A percentile compares a stretch with the other conserved stretches of the same genome.
These are phyloP conservation scores for Rachicladosporium sp. DNA, from an alignment of 2,329 filamentous ascomycete genomes.

Conservation along the genomic window DNA sequence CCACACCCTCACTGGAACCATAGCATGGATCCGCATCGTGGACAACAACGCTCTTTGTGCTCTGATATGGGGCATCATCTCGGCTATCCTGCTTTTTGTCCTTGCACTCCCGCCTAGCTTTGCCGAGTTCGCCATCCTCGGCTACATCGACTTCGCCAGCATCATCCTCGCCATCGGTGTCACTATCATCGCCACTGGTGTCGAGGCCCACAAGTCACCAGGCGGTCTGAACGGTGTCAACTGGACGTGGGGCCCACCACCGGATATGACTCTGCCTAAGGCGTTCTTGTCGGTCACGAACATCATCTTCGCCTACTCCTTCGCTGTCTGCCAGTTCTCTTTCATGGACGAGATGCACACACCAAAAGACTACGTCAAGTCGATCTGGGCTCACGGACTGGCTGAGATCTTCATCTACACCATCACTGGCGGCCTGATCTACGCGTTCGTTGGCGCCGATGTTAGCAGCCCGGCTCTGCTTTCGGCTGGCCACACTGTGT, in stretches of 20 bases:
- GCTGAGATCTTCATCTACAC: constrained; percentile 54
- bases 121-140: constrained; percentile 22
- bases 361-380: constrained; percentile 50
- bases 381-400: constrained; percentile 45
- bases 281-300: constrained; percentile 56
- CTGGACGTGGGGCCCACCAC: constrained; percentile 25
- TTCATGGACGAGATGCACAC: constrained; percentile 56
- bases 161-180: constrained; percentile 24
- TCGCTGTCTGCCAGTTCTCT: constrained; percentile 50
- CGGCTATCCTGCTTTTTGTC: constrained; percentile 27
- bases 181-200: constrained; percentile 24
- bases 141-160: constrained; percentile 25
- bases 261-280: constrained; percentile 33
- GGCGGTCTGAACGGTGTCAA: constrained; percentile 21
- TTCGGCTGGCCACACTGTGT: constrained; percentile 43
- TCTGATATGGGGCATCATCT: constrained; percentile 30
- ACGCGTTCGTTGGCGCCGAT: constrained; percentile 49
- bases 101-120: constrained; percentile 24
- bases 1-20: constrained; percentile 34
- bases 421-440: constrained; percentile 54
- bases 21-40: constrained; percentile 33
- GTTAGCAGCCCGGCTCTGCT: constrained; percentile 56
- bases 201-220: constrained; percentile 15
- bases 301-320: constrained; percentile 54
- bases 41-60: constrained; percentile 27